These are phyloP conservation scores for Clarireedia paspali DNA, from an alignment of 2,329 filamentous ascomycete species.

Conservation along the genomic window DNA sequence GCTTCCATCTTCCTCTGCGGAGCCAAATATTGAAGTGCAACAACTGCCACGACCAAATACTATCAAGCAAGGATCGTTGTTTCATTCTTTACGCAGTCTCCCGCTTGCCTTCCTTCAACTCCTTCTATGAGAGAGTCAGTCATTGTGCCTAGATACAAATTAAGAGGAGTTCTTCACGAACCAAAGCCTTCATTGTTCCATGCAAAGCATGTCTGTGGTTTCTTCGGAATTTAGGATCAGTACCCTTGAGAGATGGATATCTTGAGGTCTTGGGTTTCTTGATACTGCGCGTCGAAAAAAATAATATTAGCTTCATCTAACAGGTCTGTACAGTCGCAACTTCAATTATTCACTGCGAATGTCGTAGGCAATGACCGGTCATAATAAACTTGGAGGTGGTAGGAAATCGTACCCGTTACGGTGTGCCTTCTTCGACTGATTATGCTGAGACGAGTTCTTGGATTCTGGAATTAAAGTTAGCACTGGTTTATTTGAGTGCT, in stretches of 20 bases:
- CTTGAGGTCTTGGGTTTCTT: slow-evolving; percentile 99
- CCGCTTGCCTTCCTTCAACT: slow-evolving; percentile 93
- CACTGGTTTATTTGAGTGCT: background rate
- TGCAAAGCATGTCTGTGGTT: slow-evolving; percentile 99
- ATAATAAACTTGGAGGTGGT: background rate
- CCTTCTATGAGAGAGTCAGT: slow-evolving; percentile 59
- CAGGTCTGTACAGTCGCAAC: background rate
- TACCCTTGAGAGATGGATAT: slow-evolving; percentile 98
- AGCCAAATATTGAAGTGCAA: slow-evolving; percentile 23
- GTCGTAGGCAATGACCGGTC: too few relatives aligned
- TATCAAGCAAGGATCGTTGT: slow-evolving; percentile 19
- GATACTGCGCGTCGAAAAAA: slow-evolving; percentile 58
- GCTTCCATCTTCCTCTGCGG: slow-evolving; percentile 15
- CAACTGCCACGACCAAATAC: slow-evolving; percentile 23
- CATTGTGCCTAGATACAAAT: slow-evolving; percentile 3
- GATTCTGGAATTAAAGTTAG: slow-evolving; percentile 54
- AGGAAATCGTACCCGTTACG: slow-evolving; percentile 74
- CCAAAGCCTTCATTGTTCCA: slow-evolving; percentile 96
- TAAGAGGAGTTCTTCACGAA: slow-evolving; percentile 31
- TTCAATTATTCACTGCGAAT: background rate
- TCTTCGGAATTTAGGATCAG: slow-evolving; percentile 99
- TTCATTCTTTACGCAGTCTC: slow-evolving; percentile 61
- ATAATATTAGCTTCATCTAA: slow-evolving; percentile 2
- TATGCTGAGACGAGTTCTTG: slow-evolving; percentile 68
- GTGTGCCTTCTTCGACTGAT: slow-evolving; percentile 80